Evolutionary conservation across 2,329 filamentous ascomycete species (phyloP), one percentile per base, ranked within the genome.

Genomic region (Clonostachys rosea): DNA sequence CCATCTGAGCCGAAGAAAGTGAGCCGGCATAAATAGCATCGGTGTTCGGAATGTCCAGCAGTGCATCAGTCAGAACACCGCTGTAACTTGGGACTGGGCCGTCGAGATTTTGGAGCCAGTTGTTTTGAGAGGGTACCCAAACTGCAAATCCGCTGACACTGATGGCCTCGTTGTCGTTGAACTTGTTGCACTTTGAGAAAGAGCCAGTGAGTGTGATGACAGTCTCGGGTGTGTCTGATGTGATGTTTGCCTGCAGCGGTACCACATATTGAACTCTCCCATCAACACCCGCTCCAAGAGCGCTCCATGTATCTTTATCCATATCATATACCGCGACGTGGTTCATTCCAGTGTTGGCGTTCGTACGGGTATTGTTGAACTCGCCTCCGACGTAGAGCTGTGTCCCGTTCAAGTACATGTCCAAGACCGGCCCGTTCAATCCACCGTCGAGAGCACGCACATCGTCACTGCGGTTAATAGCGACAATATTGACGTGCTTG

Each of bases 41-140:
- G 43, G 74, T 75, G 43, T 75, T 76, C 2, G 84, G 75, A 17
- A 90, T 71, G 46, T 84, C 74, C n/a, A 88, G 76, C 37, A 85
- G 74, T 7, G 76, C 75, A 2, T 89, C 79, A 16, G 84, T 87
- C 42, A 99, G 75, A 47, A 83, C 71, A 36, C 94, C 95, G 49
- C 77, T 76, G 56, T 95, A 79, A 7, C 79, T 74, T 47, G 88
- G 83, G 34, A 83, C 76, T 8, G 79, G 69, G 7, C 81, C 71
- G 35, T 83, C 66, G 16, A 96, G 69, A 55, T 95, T 94, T 60
- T 90, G 83, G 14, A 99, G 74, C 94, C 94, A 99, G 61, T 94
- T 94, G 49, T 76, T 78, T 51, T 79, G 75, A 5, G 91, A 95
- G 4, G 89, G 89, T 8, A 97, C 86, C 94, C 94, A 99, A 36